phyloP scores from a whole-genome alignment of 352 stramenopile genomes.

The Globisporangium canariense region DNA sequence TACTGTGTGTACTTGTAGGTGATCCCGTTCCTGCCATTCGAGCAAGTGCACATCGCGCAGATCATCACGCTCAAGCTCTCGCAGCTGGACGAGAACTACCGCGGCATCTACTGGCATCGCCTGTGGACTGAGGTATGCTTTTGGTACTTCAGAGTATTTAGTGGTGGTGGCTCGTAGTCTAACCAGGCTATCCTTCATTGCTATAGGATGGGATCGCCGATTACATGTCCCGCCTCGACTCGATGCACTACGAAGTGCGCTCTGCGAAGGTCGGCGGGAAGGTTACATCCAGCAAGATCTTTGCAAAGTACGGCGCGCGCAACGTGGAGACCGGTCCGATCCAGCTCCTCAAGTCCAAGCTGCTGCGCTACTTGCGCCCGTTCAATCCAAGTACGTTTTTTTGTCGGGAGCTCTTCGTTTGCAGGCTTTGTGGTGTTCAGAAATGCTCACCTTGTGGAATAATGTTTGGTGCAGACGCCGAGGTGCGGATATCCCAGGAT shows the following conservation, averaged over 20 bases:
- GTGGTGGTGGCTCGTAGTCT: not conserved
- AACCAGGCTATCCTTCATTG: not conserved
- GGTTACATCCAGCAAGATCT: slow-evolving; percentile 59
- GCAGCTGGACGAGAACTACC: slow-evolving; percentile 70
- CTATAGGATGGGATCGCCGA: slow-evolving; percentile 47
- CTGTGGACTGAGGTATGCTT: slow-evolving; percentile 54
- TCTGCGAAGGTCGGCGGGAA: slow-evolving; percentile 49
- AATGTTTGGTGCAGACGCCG: slow-evolving; percentile 30
- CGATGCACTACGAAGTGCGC: slow-evolving; percentile 70
- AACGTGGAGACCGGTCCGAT: slow-evolving; percentile 79
- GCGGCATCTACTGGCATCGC: slow-evolving; percentile 70
- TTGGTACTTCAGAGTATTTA: too few species aligned
- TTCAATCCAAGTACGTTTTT: slow-evolving; percentile 54
- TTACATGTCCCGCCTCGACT: slow-evolving; percentile 71
- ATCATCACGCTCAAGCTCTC: slow-evolving; percentile 81
- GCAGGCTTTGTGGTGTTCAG: not conserved
- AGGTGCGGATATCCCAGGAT: slow-evolving; percentile 68
- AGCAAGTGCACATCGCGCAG: slow-evolving; percentile 72
- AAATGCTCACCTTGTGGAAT: not conserved
- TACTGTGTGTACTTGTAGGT: slow-evolving; percentile 22
- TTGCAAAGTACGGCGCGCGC: slow-evolving; percentile 78
- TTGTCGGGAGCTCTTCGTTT: not conserved
- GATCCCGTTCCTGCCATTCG: slow-evolving; percentile 88
- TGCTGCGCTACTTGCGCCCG: slow-evolving; percentile 67
- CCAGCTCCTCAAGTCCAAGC: slow-evolving; percentile 80